Evolutionary conservation across 169 alveolate genomes (phyloP).

Genomic region (Eimeria maxima): DNA sequence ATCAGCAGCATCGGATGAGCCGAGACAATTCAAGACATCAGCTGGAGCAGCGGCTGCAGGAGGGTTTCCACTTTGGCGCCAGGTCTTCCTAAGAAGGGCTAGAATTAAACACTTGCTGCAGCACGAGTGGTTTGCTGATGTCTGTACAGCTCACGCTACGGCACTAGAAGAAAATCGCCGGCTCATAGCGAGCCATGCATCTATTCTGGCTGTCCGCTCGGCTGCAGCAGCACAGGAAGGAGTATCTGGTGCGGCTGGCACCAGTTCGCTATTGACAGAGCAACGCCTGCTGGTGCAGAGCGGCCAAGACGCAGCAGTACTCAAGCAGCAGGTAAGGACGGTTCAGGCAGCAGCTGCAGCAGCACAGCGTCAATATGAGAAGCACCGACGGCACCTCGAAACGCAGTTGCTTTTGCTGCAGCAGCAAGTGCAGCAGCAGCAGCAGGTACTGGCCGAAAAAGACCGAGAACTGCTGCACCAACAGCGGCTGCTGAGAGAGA

Average conservation of each 20-base stretch:
- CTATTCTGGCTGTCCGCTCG: constrained; percentile 64
- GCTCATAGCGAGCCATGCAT: constrained; percentile 62
- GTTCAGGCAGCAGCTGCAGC: constrained; percentile 67
- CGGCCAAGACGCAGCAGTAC: constrained; percentile 41
- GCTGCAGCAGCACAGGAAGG: constrained; percentile 58
- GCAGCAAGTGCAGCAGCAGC: constrained; percentile 78
- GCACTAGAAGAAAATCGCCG: constrained; percentile 75
- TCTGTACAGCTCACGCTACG: constrained; percentile 73
- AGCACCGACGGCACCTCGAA: constrained; percentile 67
- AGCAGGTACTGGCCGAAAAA: constrained; percentile 69
- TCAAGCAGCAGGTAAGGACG: constrained; percentile 56
- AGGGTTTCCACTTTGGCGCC: constrained; percentile 66
- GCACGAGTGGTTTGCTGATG: constrained; percentile 78
- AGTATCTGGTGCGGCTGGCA: constrained; percentile 29
- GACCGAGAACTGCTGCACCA: constrained; percentile 53
- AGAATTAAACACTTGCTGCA: constrained; percentile 66
- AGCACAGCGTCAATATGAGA: constrained; percentile 59
- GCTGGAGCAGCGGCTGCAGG: background rate
- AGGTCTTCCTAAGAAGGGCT: constrained; percentile 50
- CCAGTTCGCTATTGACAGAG: constrained; percentile 17
- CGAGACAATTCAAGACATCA: background rate
- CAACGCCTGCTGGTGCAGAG: constrained; percentile 21
- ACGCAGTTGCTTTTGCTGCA: constrained; percentile 50
- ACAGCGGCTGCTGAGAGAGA: constrained; percentile 69
- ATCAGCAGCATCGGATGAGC: background rate